Evolutionary conservation across 371 early-diverging fungal species (phyloP), one percentile per base, ranked within the genome.

Genomic region (Mortierella sp.): DNA sequence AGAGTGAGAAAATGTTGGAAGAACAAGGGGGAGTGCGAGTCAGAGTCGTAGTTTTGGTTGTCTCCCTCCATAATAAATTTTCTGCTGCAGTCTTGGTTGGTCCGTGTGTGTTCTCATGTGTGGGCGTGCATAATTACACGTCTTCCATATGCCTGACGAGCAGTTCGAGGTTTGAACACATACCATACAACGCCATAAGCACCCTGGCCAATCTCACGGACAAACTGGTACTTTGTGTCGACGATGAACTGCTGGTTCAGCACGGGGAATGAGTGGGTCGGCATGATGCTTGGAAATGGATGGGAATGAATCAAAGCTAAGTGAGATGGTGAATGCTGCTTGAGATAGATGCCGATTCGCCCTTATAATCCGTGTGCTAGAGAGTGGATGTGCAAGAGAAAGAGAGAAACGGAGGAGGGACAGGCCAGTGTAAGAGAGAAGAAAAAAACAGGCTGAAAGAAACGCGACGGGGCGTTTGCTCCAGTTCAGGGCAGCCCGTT

Each of bases 121-220:
- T 19, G 15, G 6, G 57, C 29, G 26, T 26, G 16, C 37, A 37
- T 26, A 21, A 14, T 6, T 6, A 14, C 23, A 5, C 25, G 18
- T 4, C 4, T 57, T 21, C 37, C 37, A 57, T 19, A 57, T 57
- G 37, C 57, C 37, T 37, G 37, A 9, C 9, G 37, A 37, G 37
- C 37, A 9, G 37, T 37, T 37, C 37, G 9, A 37, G 9, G 37
- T 37, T 30, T 51, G 16, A 21, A 16, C 15, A 66, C 62, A 28
- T 90, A 87, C 94, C 94, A 94, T 6, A 97, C 97, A 37, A 94
- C 86, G 51, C 97, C 97, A 80, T 97, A 97, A 23, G 97, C 97
- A 45, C 97, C 97, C 76, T 93, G 93, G 52, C 97, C 97, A 82
- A 97, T 87, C 75, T 96, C 94, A 53, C 95, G 87, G 65, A 94